These are phyloP conservation scores for Hypoxylon sp. DNA, from an alignment of 2,329 filamentous ascomycete genomes.

Conservation along the genomic window DNA sequence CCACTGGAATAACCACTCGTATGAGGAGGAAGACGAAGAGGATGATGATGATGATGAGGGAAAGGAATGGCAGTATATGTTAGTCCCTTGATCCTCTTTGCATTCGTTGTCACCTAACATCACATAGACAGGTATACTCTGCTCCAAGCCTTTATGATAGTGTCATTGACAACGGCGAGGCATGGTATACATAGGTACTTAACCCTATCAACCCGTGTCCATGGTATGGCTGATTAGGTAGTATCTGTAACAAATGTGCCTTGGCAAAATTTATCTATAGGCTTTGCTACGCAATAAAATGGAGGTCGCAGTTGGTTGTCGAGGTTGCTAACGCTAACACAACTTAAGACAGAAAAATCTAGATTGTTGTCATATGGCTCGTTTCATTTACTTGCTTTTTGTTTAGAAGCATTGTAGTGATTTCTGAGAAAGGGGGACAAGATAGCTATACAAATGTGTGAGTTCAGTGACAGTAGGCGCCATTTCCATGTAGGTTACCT, in stretches of 20 bases:
- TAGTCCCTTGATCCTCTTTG: neutral
- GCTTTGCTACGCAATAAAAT: neutral
- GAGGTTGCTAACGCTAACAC: neutral
- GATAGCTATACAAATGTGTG: no score
- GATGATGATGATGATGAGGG: neutral
- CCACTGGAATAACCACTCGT: neutral
- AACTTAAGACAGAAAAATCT: neutral
- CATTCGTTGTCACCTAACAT: neutral
- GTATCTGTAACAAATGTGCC: neutral
- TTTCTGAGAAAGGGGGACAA: no score
- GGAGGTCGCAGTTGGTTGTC: neutral
- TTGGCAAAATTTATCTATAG: no score
- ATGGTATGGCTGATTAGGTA: neutral
- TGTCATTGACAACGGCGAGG: neutral
- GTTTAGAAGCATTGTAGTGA: no score
- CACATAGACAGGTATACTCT: neutral
- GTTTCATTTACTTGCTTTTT: no score
- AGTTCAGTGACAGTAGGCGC: no score
- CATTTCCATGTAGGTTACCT: no score
- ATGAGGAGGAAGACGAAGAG: neutral
- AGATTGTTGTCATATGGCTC: neutral
- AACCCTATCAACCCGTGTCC: neutral
- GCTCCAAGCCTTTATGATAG: neutral
- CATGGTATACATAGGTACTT: conserved; percentile 1
- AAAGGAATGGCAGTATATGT: neutral